Evolutionary conservation across 768 basidiomycete genomes (phyloP).

Genomic region (Tricholoma hemisulphureum): DNA sequence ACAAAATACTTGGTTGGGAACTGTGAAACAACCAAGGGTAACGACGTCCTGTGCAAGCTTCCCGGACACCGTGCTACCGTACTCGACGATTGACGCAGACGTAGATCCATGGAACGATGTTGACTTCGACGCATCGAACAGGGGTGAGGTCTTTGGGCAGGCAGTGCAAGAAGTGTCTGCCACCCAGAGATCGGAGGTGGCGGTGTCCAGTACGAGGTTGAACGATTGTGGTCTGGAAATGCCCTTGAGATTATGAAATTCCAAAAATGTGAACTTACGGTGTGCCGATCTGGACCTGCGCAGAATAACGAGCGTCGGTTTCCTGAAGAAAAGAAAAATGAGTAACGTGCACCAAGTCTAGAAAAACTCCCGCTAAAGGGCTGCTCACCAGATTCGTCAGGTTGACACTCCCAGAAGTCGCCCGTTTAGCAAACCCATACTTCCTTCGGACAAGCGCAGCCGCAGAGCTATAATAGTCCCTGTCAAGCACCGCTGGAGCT

Average conservation of each 20-base stretch:
- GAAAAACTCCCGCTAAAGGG: background rate
- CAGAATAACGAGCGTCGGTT: constrained; percentile 59
- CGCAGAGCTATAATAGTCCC: background rate
- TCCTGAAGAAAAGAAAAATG: constrained; percentile 39
- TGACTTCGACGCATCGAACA: background rate
- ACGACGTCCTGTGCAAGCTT: constrained; percentile 59
- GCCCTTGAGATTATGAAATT: background rate
- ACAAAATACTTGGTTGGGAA: constrained; percentile 57
- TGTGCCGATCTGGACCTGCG: constrained; percentile 53
- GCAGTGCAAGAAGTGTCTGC: constrained; percentile 46
- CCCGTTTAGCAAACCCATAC: background rate
- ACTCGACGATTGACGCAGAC: constrained; percentile 37
- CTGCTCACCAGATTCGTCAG: constrained; percentile 1
- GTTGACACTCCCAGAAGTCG: background rate
- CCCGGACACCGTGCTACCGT: constrained; percentile 71
- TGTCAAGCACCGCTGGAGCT: background rate
- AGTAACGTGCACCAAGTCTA: background rate
- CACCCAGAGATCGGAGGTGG: constrained; percentile 90
- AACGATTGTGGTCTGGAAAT: constrained; percentile 70
- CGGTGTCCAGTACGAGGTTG: constrained; percentile 85
- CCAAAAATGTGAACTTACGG: constrained; percentile 50
- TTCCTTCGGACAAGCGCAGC: background rate
- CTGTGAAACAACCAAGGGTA: constrained; percentile 58
- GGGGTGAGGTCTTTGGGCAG: background rate
- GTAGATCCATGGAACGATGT: background rate